Base-by-base conservation (phyloP, 371 early-diverging fungal species). In the Rhizopus microsporus region DNA sequence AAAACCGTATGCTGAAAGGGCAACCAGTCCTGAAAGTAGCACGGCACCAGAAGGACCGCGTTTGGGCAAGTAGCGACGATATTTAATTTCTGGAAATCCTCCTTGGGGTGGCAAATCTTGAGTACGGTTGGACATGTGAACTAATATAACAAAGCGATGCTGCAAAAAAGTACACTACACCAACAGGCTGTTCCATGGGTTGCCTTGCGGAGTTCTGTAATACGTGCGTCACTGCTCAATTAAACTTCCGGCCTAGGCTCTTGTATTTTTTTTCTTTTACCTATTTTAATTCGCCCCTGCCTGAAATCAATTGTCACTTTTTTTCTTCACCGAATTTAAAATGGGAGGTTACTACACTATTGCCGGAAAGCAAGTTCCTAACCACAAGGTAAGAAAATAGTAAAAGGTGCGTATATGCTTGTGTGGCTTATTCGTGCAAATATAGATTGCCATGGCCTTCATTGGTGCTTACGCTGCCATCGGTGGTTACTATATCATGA, bases 41-140 rank as follows among this genome's bases (percentile, higher is more conserved):
- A 72, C 83, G 8, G 79, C 50, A 40, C 94, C 93, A 46, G 90
- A 88, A 38, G 93, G 93, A 5, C 98, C 97, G 38, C 90, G 81
- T 65, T 87, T 86, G 34, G 98, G 97, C 35, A 96, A 69, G 60
- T 90, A 87, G 32, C 98, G 92, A 69, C 89, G 81, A 82, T 93
- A 97, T 58, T 81, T 77, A 64, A 98, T 69, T 65, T 85, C 76
- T 44, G 86, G 71, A 74, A 81, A 92, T 32, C 91, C 92, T 62
- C 88, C 88, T 38, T 78, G 71, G 49, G 88, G 89, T 45, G 91
- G 89, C 68, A 88, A 65, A 60, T 92, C 92, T 81, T 92, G 92
- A 31, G 51, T 43, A n/a, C n/a, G 44, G 44, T 7, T 43, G 44
- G 44, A 8, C 44, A 43, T 43, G 44, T 43, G 44, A 43, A n/a